Base-by-base conservation (phyloP, 1,284 basidiomycete genomes). In the Mycena sp. region DNA sequence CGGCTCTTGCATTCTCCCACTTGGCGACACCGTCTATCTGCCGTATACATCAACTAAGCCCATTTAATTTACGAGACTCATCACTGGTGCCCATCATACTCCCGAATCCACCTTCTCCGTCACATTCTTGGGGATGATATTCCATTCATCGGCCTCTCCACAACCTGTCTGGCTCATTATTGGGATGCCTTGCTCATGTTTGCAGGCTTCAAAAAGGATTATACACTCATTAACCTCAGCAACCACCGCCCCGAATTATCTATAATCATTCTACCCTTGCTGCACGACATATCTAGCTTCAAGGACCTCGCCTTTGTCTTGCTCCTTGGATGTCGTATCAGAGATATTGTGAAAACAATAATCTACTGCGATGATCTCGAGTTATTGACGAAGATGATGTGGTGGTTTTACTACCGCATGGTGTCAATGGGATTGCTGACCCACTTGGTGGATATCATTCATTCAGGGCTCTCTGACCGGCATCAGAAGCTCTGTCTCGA, bases 191-290 rank as follows among this genome's bases (percentile, higher is more conserved):
- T 71, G 14, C 6, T 56, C 19, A 23, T 28, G 0, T 58, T 49
- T 46, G 63, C 58, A 16, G 70, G 67, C 0, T 41, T 72, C 0
- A 55, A 52, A 10, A 25, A 58, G 6, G 58, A 68, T 17, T 69
- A 71, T 45, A 35, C 48, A 16, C 62, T 71, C 5, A 67, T 69
- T 1, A 67, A 72, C 35, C 46, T 67, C 0, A 69, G 71, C 14
- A 71, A 67, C 53, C 61, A 50, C 37, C 53, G 69, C 0, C 67
- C 71, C 9, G 71, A 72, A 41, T 69, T 72, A 7, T 69, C 70
- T 1, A 52, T 44, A 4, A 65, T 71, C 26, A 55, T 71, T 21
- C 28, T 51, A 10, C 37, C 50, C 0, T 68, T 72, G 65, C 1
- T 54, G 32, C 58, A 67, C 30, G 58, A 64, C 30, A 45, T 60